Evolutionary conservation across 2,329 filamentous ascomycete genomes (phyloP).

Genomic region (Aspergillus sp.): DNA sequence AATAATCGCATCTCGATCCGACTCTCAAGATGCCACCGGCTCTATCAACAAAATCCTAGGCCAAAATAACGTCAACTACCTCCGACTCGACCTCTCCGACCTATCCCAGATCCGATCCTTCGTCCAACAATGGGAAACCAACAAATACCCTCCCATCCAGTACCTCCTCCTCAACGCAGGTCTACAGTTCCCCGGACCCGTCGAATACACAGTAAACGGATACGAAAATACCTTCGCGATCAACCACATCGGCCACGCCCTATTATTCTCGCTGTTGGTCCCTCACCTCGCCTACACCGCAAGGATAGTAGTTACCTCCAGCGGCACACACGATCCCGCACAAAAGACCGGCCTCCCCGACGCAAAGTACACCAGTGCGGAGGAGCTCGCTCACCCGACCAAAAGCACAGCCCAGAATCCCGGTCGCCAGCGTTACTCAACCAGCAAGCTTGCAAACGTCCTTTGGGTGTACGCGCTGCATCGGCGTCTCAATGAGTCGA

Average conservation of each 20-base stretch:
- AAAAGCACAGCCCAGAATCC: constrained; percentile 27
- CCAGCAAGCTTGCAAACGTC: constrained; percentile 52
- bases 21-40: neutral
- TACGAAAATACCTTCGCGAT: constrained; percentile 54
- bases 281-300: constrained; percentile 44
- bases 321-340: constrained; percentile 52
- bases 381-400: constrained; percentile 49
- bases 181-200: constrained; percentile 45
- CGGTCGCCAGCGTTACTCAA: constrained; percentile 48
- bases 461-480: constrained; percentile 53
- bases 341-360: constrained; percentile 47
- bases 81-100: constrained; percentile 49
- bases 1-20: too few species aligned
- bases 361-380: constrained; percentile 47
- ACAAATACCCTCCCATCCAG: constrained; percentile 45
- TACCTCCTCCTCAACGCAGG: constrained; percentile 53
- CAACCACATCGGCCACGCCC: constrained; percentile 54
- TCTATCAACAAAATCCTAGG: neutral
- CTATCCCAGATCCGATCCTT: constrained; percentile 47
- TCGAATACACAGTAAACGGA: constrained; percentile 45
- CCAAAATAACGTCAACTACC: constrained; percentile 39
- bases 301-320: constrained; percentile 49
- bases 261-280: constrained; percentile 53
- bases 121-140: constrained; percentile 37
- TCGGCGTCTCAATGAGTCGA: constrained; percentile 33